These are phyloP conservation scores for Deinandra increscens DNA, from an alignment of 129 eudicot species.

Conservation along the genomic window DNA sequence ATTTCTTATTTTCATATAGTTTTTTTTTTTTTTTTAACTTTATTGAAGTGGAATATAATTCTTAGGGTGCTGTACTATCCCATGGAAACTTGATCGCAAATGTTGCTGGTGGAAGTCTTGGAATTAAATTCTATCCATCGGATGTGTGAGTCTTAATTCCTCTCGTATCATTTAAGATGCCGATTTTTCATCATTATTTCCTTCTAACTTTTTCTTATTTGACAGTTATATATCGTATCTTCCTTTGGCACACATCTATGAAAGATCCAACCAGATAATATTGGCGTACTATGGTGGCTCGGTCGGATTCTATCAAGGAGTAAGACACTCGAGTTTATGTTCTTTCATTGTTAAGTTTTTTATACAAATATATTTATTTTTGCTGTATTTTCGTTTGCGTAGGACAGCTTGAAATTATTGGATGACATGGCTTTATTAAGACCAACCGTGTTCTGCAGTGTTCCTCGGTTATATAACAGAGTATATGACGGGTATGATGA, in stretches of 20 bases:
- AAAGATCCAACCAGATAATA: slow-evolving; percentile 54
- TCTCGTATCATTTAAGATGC: background rate
- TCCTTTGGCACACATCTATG: slow-evolving; percentile 86
- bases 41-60: background rate
- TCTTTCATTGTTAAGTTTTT: slow-evolving; percentile 17
- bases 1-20: slow-evolving; percentile 1
- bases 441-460: slow-evolving; percentile 84
- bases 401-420: slow-evolving; percentile 80
- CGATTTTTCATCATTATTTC: slow-evolving; percentile 7
- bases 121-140: slow-evolving; percentile 50
- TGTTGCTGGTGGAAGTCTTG: slow-evolving; percentile 54
- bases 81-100: slow-evolving; percentile 76
- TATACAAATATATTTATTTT: background rate
- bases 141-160: slow-evolving; percentile 58
- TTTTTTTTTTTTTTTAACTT: too few species aligned
- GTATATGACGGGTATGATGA: slow-evolving; percentile 66
- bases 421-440: slow-evolving; percentile 71
- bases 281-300: slow-evolving; percentile 58
- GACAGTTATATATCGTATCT: slow-evolving; percentile 76
- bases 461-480: slow-evolving; percentile 78
- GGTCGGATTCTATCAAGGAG: slow-evolving; percentile 91
- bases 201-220: slow-evolving; percentile 7
- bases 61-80: slow-evolving; percentile 68
- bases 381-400: slow-evolving; percentile 19
- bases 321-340: slow-evolving; percentile 37